Percentiles rank a stretch among this genome's conserved stretches.
phyloP scores from a whole-genome alignment of 2,329 filamentous ascomycete species.

The Alternaria sp. region DNA sequence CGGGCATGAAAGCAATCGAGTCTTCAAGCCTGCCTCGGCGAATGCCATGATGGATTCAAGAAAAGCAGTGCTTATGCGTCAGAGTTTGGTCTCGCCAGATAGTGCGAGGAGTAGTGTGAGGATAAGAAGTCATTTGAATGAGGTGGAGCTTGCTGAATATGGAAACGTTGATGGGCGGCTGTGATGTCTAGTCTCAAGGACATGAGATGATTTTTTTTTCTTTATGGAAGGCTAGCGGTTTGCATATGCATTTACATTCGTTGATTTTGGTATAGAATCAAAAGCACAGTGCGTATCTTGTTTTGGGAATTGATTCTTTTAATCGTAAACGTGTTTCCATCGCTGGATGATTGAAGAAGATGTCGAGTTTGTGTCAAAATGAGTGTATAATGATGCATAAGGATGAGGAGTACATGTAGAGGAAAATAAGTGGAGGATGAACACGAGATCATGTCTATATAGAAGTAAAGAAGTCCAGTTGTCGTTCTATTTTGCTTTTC shows the following conservation, averaged over 20 bases:
- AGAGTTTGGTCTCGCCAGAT: slow-evolving; percentile 28
- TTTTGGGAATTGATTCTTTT: neutral
- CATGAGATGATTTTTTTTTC: neutral
- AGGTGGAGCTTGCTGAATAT: slow-evolving; percentile 41
- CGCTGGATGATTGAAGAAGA: no score
- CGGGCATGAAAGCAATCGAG: slow-evolving; percentile 19
- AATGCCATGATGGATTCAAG: slow-evolving; percentile 26
- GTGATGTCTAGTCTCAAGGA: neutral
- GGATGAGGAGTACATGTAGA: no score
- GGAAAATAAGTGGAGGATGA: no score
- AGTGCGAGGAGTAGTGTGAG: slow-evolving; percentile 42
- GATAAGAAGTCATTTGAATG: slow-evolving; percentile 40
- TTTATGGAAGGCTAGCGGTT: neutral
- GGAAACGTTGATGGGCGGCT: slow-evolving; percentile 29
- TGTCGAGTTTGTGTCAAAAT: no score
- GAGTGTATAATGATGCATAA: no score
- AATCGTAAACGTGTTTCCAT: neutral
- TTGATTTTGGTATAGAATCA: neutral
- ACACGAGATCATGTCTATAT: no score
- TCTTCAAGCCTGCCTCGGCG: slow-evolving; percentile 17
- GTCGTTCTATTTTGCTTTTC: no score
- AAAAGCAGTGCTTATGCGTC: slow-evolving; percentile 32
- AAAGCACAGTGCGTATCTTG: neutral
- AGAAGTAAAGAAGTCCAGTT: no score
- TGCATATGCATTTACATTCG: neutral